Percentiles rank a stretch among this genome's conserved stretches.
phyloP scores from a whole-genome alignment of 2,329 filamentous ascomycete genomes.

The Clonostachys chloroleuca region DNA sequence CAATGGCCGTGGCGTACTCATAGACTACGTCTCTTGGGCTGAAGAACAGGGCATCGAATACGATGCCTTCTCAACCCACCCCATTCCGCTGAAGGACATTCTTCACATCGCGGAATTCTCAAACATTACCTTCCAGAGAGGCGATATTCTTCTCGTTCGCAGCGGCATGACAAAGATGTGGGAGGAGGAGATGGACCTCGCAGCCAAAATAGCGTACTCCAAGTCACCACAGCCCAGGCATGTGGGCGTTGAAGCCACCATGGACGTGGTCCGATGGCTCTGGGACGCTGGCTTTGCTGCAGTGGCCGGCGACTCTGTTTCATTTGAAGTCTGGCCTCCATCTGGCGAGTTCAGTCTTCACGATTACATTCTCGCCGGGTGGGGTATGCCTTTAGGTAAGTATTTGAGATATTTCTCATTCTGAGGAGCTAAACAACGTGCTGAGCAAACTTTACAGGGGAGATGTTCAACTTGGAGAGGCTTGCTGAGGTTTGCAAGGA shows the following conservation, averaged over 20 bases:
- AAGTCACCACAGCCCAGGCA: slow-evolving; percentile 20
- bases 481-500: slow-evolving; percentile 44
- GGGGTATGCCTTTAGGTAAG: slow-evolving; percentile 36
- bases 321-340: slow-evolving; percentile 29
- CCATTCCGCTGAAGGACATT: slow-evolving; percentile 19
- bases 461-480: slow-evolving; percentile 12
- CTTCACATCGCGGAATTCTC: slow-evolving; percentile 25
- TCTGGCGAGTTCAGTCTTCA: slow-evolving; percentile 19
- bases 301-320: slow-evolving; percentile 35
- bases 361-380: slow-evolving; percentile 41
- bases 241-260: slow-evolving; percentile 31
- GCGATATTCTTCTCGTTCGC: slow-evolving; percentile 48
- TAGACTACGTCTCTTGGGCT: slow-evolving; percentile 44
- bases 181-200: slow-evolving; percentile 14
- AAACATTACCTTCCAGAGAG: slow-evolving; percentile 35
- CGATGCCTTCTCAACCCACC: slow-evolving; percentile 30
- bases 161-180: slow-evolving; percentile 22
- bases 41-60: slow-evolving; percentile 26
- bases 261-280: slow-evolving; percentile 34
- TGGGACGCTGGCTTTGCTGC: slow-evolving; percentile 41
- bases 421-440: neutral
- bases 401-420: slow-evolving; percentile 6
- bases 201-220: slow-evolving; percentile 44
- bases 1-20: slow-evolving; percentile 40
- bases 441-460: neutral